Conservation (phyloP, 352 stramenopile genomes). For the Phytophthora sansomeana region DNA sequence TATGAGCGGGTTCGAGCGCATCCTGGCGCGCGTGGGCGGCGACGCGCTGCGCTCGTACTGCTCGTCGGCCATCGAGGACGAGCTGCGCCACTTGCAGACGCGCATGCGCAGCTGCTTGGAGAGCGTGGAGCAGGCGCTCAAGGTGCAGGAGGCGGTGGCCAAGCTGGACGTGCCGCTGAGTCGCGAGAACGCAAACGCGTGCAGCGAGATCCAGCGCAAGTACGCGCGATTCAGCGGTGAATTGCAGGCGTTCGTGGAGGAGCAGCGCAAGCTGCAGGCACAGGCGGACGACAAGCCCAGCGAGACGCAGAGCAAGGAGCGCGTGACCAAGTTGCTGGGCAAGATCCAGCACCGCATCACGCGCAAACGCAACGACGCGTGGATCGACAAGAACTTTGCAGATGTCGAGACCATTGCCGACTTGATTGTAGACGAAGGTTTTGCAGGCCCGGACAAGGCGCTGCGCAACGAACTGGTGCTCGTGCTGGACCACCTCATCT, state of each 20-base stretch:
- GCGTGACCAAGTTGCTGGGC: constrained; percentile 52
- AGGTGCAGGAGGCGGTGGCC: constrained; percentile 68
- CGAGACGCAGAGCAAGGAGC: constrained; percentile 39
- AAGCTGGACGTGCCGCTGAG: constrained; percentile 71
- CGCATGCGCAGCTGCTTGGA: constrained; percentile 68
- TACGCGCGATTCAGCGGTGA: constrained; percentile 59
- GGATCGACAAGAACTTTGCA: constrained; percentile 69
- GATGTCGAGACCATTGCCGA: constrained; percentile 54
- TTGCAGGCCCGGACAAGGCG: constrained; percentile 41
- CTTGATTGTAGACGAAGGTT: constrained; percentile 40
- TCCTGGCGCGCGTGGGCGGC: constrained; percentile 70
- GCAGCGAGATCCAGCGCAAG: constrained; percentile 60
- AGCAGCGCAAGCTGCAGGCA: constrained; percentile 65
- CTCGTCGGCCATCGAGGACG: constrained; percentile 80
- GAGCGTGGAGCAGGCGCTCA: constrained; percentile 63
- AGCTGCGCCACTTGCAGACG: constrained; percentile 63
- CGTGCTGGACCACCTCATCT: constrained; percentile 75
- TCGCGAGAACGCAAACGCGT: constrained; percentile 60
- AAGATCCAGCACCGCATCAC: constrained; percentile 74
- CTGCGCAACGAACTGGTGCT: constrained; percentile 70
- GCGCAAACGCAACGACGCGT: constrained; percentile 65
- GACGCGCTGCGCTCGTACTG: constrained; percentile 79
- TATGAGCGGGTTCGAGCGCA: constrained; percentile 83
- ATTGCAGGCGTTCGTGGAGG: constrained; percentile 56
- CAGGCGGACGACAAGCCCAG: constrained; percentile 40